Base-by-base conservation (phyloP, 2,329 filamentous ascomycete genomes). In the Aspergillus nomiae region DNA sequence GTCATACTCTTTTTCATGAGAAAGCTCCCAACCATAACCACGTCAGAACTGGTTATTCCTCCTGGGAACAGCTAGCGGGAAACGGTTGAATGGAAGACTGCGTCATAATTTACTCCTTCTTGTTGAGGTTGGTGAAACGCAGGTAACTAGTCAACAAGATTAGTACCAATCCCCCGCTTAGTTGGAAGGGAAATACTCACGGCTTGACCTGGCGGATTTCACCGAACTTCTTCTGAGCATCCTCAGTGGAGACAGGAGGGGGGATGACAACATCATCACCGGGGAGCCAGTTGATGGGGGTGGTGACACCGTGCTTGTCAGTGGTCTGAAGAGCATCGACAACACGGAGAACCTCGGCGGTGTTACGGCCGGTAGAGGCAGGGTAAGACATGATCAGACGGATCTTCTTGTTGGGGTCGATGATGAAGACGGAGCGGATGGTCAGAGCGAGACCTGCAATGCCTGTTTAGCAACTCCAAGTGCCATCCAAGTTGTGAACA, bases 221-320 rank as follows among this genome's bases (percentile, higher is more conserved):
- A 66, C 92, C 92, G 86, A 96, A 97, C 75, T 96, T 89, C 82
- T 91, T 89, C 86, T 90, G 89, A 75, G 93, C 94, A 82, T 96
- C 90, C 78, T 92, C 90, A 66, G 92, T 94, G 77, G 87, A 90
- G 76, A 97, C 88, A 65, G 84, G 85, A 53, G 93, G 92, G 75
- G 93, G 92, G 66, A 97, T 92, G 75, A 97, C 96, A 72, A 97
- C 94, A 77, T 97, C 93, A 74, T 96, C 90, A 58, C 94, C 93
- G 46, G 89, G 89, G 55, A 89, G 84, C 93, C 93, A 97, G 85
- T 97, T 91, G 81, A 97, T 94, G 59, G 93, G 93, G 64, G 92
- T 95, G 70, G 91, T 92, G 77, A 96, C 83, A 72, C 90, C 90
- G 86, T 95, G 89, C 87, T 92, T 94, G 83, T 97, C 94, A 64